Conservation (phyloP, 257 asterid genomes). For the Nicotiana sylvestris region DNA sequence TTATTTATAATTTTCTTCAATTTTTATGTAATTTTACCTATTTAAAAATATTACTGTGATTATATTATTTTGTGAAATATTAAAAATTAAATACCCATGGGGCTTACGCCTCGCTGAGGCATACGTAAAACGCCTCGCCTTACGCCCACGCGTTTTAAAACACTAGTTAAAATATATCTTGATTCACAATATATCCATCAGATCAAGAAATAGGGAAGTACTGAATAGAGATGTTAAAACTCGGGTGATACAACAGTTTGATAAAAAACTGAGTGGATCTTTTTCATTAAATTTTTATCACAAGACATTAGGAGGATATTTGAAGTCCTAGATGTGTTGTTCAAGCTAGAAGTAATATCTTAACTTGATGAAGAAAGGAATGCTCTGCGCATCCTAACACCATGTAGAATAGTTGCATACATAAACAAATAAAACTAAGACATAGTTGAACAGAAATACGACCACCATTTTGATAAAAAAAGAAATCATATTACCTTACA, state of each 20-base stretch:
- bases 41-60: too few species aligned
- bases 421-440: conserved; percentile 2
- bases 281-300: neutral
- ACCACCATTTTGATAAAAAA: conserved; percentile 6
- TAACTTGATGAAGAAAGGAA: neutral
- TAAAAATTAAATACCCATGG: too few species aligned
- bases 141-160: too few species aligned
- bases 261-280: neutral
- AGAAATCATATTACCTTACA: conserved; percentile 52
- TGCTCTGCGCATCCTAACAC: neutral
- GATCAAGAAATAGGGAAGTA: neutral
- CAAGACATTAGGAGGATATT: neutral
- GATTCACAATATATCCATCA: neutral
- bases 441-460: neutral
- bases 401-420: neutral
- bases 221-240: neutral
- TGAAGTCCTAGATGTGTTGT: neutral
- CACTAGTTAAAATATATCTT: neutral
- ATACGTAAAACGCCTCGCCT: too few species aligned
- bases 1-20: too few species aligned
- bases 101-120: too few species aligned
- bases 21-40: too few species aligned
- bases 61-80: too few species aligned
- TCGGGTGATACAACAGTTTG: neutral
- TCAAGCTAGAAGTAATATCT: neutral